A percentile compares a stretch with the other conserved stretches of the same genome.
These are phyloP conservation scores for Salix koriyanagi DNA, from an alignment of 345 rosid species.

Conservation along the genomic window DNA sequence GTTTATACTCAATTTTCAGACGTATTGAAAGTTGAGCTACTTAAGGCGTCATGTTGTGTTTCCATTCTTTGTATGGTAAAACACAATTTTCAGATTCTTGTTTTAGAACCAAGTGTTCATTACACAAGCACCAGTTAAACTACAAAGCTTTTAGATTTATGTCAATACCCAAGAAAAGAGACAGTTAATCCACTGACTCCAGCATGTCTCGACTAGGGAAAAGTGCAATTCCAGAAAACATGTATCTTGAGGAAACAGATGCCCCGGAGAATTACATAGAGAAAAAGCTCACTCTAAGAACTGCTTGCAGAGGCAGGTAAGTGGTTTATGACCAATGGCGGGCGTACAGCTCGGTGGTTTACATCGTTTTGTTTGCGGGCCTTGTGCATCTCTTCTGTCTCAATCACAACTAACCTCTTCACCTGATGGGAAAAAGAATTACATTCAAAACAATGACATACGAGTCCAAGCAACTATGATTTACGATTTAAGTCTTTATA, in stretches of 20 bases:
- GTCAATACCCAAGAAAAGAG: background rate
- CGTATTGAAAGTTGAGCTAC: background rate
- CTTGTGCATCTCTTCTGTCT: slow-evolving; percentile 74
- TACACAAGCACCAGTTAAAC: background rate
- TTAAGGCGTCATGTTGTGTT: background rate
- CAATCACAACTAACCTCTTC: slow-evolving; percentile 66
- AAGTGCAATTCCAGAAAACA: background rate
- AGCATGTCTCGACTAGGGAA: background rate
- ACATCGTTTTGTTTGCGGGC: slow-evolving; percentile 64
- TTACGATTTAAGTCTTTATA: background rate
- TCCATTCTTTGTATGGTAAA: no score
- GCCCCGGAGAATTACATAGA: background rate
- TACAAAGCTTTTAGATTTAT: background rate
- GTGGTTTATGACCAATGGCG: slow-evolving; percentile 57
- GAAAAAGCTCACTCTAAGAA: slow-evolving; percentile 16
- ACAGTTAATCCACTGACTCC: background rate
- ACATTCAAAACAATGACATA: background rate
- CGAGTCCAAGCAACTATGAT: background rate
- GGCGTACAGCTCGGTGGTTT: slow-evolving; percentile 51
- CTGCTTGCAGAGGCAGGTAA: slow-evolving; percentile 30
- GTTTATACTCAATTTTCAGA: background rate
- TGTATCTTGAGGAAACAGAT: background rate
- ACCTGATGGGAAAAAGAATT: slow-evolving; percentile 36
- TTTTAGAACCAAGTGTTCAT: background rate
- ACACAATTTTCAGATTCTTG: background rate